These are phyloP conservation scores for Neopestalotiopsis sp. DNA, from an alignment of 2,329 filamentous ascomycete species.

Conservation along the genomic window DNA sequence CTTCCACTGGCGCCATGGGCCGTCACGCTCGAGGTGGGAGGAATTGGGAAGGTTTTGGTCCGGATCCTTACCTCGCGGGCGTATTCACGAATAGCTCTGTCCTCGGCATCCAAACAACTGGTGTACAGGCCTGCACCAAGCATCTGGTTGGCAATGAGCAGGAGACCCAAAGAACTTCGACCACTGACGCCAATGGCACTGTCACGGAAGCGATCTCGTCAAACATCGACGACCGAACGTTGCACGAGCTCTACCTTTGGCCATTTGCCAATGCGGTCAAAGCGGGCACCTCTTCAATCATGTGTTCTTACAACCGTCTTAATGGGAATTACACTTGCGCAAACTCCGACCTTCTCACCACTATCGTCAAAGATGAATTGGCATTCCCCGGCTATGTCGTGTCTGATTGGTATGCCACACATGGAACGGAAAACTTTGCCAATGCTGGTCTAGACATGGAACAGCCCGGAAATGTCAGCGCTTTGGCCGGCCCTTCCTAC, in stretches of 20 bases:
- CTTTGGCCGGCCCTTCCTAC: conserved; percentile 72
- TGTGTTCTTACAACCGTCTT: conserved; percentile 52
- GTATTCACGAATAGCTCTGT: conserved; percentile 54
- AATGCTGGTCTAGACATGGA: conserved; percentile 55
- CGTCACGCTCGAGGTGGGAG: conserved; percentile 57
- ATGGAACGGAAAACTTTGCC: conserved; percentile 47
- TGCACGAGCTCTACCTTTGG: conserved; percentile 64
- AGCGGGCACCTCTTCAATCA: conserved; percentile 40
- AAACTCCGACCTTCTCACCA: conserved; percentile 53
- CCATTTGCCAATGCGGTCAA: conserved; percentile 53
- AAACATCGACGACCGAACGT: conserved; percentile 57
- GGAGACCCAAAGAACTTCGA: conserved; percentile 64
- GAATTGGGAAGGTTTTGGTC: conserved; percentile 51
- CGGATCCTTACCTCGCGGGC: conserved; percentile 65
- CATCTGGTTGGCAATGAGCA: conserved; percentile 73
- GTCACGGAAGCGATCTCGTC: conserved; percentile 55
- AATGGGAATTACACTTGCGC: conserved; percentile 57
- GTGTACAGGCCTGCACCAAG: conserved; percentile 42
- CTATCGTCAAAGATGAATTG: conserved; percentile 51
- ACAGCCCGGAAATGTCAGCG: conserved; percentile 57
- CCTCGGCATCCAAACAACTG: conserved; percentile 44
- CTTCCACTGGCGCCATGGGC: conserved; percentile 64
- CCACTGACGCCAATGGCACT: conserved; percentile 54
- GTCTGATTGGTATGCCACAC: conserved; percentile 49
- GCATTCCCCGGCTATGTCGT: conserved; percentile 48